These are phyloP conservation scores for Mucor mucedo DNA, from an alignment of 371 early-diverging fungal species.

Conservation along the genomic window DNA sequence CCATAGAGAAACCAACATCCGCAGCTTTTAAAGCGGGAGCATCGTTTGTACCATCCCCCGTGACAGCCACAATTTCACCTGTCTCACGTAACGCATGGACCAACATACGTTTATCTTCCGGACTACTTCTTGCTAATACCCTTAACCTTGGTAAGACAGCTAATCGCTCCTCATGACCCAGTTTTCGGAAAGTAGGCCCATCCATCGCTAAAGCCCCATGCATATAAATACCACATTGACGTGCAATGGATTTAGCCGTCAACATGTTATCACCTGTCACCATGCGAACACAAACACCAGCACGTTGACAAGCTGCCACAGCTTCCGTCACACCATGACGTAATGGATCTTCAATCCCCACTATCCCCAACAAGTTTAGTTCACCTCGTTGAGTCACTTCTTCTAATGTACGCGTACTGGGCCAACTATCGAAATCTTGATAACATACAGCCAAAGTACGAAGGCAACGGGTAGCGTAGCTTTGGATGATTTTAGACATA, in stretches of 20 bases:
- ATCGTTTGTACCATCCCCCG: slow-evolving; percentile 85
- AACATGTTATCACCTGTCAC: slow-evolving; percentile 83
- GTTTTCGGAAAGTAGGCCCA: slow-evolving; percentile 69
- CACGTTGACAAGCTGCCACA: slow-evolving; percentile 67
- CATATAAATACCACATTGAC: slow-evolving; percentile 70
- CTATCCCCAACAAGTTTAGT: slow-evolving; percentile 61
- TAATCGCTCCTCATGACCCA: slow-evolving; percentile 56
- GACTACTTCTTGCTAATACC: slow-evolving; percentile 77
- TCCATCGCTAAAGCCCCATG: slow-evolving; percentile 68
- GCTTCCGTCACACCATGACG: slow-evolving; percentile 73
- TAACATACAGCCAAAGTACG: slow-evolving; percentile 76
- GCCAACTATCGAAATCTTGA: slow-evolving; percentile 67
- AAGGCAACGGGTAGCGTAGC: slow-evolving; percentile 68
- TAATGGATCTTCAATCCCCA: slow-evolving; percentile 81
- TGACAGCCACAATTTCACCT: slow-evolving; percentile 80
- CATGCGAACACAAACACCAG: slow-evolving; percentile 86
- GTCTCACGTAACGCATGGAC: slow-evolving; percentile 65
- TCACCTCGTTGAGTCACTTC: slow-evolving; percentile 47
- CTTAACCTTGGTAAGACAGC: slow-evolving; percentile 64
- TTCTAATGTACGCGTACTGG: slow-evolving; percentile 51
- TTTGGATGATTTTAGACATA: slow-evolving; percentile 60
- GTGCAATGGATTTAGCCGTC: slow-evolving; percentile 78
- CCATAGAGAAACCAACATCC: slow-evolving; percentile 86
- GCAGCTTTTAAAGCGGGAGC: slow-evolving; percentile 81
- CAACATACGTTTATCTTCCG: slow-evolving; percentile 77